phyloP scores from a whole-genome alignment of 257 asterid genomes.

The Fraxinus cuspidata region DNA sequence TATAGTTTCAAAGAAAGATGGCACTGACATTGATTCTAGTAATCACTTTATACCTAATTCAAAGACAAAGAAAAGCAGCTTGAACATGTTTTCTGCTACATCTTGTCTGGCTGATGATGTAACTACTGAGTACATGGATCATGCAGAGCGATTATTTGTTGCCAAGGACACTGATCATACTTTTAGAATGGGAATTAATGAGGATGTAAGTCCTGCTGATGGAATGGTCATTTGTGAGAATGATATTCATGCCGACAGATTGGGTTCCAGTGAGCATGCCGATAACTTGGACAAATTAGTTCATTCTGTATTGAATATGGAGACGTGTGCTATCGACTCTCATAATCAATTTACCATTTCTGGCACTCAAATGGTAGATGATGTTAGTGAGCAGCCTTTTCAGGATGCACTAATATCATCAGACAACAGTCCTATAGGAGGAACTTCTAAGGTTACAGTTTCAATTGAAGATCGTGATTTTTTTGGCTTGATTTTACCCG shows the following conservation, averaged over 20 bases:
- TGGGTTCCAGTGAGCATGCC: constrained; percentile 25
- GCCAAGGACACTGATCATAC: constrained; percentile 18
- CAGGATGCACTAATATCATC: constrained; percentile 20
- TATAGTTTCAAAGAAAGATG: constrained; percentile 32
- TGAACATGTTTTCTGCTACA: constrained; percentile 29
- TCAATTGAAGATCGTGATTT: constrained; percentile 28
- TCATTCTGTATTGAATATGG: constrained; percentile 21
- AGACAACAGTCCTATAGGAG: constrained; percentile 24
- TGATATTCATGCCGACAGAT: constrained; percentile 21
- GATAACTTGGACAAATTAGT: constrained; percentile 20
- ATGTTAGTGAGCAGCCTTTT: constrained; percentile 24
- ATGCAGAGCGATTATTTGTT: constrained; percentile 19
- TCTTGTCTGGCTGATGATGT: constrained; percentile 15
- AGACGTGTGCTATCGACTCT: constrained; percentile 27
- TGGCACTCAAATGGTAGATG: constrained; percentile 23
- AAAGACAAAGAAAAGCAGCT: constrained; percentile 35
- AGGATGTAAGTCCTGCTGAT: constrained; percentile 22
- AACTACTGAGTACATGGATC: constrained; percentile 17
- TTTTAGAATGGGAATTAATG: constrained; percentile 30
- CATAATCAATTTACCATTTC: constrained; percentile 21
- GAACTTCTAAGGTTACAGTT: constrained; percentile 27
- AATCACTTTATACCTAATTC: constrained; percentile 19
- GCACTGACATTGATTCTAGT: constrained; percentile 10
- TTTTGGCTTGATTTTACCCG: constrained; percentile 29
- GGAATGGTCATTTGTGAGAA: constrained; percentile 24